Base-by-base conservation (phyloP, 148 eudicot genomes). In the Suaeda aralocaspica region DNA sequence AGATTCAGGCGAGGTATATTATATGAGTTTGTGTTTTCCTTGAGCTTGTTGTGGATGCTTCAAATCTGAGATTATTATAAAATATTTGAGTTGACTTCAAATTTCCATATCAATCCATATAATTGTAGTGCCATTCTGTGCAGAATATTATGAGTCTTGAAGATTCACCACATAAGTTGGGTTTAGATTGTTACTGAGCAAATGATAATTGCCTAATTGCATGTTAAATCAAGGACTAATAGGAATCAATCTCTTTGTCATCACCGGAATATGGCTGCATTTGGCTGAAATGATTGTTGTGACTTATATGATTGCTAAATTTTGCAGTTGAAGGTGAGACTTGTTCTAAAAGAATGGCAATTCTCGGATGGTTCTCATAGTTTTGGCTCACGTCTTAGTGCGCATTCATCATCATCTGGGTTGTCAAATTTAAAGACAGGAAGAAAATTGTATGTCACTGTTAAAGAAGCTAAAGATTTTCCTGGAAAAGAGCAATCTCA, bases 261-360 rank as follows among this genome's bases (percentile, higher is more conserved):
- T 22, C 7, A 42, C 16, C 12, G 46, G 26, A 39, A 50, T 42
- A 22, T 10, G 49, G 50, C 30, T 63, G 18, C 7, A 19, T n/a
- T n/a, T 33, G n/a, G 41, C 41, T 3, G 41, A 4, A 36, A 36
- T 36, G 41, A 4, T 36, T 4, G 5, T 3, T 36, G 8, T 36
- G 8, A 3, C 41, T 36, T 30, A 8, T 31, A 11, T 19, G 41
- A 31, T 64, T 53, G 39, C 64, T 45, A 11, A 39, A 21, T 52
- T n/a, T 66, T 84, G 81, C 91, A 94, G 98, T 79, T 94, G 84
- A 78, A 44, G 9, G 92, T 94, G 85, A 82, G 76, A 70, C 91
- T 94, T 72, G 80, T 86, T 36, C 63, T 91, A 33, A 91, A 89
- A 79, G 99, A 94, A 72, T 94, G 99, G 99, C 99, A 85, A 71